Percentiles rank a stretch among this genome's conserved stretches.
phyloP scores from a whole-genome alignment of 2,329 filamentous ascomycete species.

The Fusarium denticulatum region DNA sequence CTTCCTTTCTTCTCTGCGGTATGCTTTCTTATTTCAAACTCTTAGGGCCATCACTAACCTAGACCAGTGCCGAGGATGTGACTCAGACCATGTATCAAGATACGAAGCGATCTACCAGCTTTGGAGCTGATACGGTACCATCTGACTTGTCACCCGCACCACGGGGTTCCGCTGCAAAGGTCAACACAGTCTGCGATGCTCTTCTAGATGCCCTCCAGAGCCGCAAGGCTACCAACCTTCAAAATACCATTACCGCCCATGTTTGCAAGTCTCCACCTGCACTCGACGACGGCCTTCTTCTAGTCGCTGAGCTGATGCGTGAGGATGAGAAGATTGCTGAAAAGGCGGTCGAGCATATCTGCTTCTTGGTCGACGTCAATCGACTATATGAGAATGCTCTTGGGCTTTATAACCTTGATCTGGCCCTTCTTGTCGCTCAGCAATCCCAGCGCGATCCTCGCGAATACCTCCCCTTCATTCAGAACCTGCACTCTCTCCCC shows the following conservation, averaged over 20 bases:
- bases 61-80: conserved; percentile 83
- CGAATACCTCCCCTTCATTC: conserved; percentile 95
- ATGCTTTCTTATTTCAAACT: conserved; percentile 40
- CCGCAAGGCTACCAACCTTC: conserved; percentile 73
- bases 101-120: conserved; percentile 64
- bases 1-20: conserved; percentile 87
- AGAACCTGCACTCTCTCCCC: conserved; percentile 80
- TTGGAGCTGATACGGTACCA: neutral
- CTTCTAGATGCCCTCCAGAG: conserved; percentile 75
- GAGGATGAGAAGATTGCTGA: conserved; percentile 79
- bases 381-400: conserved; percentile 90
- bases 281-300: conserved; percentile 81
- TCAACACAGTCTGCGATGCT: conserved; percentile 89
- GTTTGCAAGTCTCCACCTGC: conserved; percentile 94
- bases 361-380: conserved; percentile 94
- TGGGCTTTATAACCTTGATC: conserved; percentile 89
- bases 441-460: conserved; percentile 95
- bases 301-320: conserved; percentile 79
- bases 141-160: conserved; percentile 22
- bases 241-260: conserved; percentile 93
- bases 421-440: conserved; percentile 90
- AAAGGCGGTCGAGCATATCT: conserved; percentile 93
- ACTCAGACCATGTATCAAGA: conserved; percentile 93
- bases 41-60: conserved; percentile 40
- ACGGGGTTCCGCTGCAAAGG: conserved; percentile 62